Evolutionary conservation across 1,284 basidiomycete genomes (phyloP).

Genomic region (Bjerkandera adusta): DNA sequence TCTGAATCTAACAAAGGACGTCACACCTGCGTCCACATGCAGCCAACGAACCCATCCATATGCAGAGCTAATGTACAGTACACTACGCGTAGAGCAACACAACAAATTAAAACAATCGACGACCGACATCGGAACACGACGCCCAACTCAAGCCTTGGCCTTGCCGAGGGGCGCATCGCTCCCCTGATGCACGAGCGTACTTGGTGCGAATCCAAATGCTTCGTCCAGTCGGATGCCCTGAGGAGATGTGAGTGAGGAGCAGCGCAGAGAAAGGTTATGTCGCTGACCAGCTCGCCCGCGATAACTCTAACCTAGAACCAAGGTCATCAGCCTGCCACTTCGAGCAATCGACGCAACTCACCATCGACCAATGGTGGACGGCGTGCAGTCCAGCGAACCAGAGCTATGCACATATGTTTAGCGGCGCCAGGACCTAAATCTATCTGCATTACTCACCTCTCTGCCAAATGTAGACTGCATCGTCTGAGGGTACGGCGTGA

Average conservation of each 20-base stretch:
- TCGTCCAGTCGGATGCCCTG: slow-evolving; percentile 66
- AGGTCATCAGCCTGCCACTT: not conserved
- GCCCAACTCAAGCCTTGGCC: slow-evolving; percentile 35
- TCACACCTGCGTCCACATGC: slow-evolving; percentile 8
- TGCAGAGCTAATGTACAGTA: not conserved
- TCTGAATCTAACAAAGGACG: slow-evolving; percentile 22
- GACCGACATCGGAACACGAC: too few species aligned
- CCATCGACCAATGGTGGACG: slow-evolving; percentile 86
- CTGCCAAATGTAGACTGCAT: slow-evolving; percentile 78
- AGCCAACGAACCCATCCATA: not conserved
- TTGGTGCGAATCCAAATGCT: slow-evolving; percentile 81
- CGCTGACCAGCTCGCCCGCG: slow-evolving; percentile 70
- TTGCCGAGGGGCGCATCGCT: slow-evolving; percentile 40
- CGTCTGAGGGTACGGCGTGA: slow-evolving; percentile 74
- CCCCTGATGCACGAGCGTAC: slow-evolving; percentile 71
- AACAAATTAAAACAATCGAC: not conserved
- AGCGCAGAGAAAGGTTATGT: slow-evolving; percentile 3
- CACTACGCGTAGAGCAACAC: not conserved
- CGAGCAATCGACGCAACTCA: slow-evolving; percentile 31
- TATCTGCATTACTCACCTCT: slow-evolving; percentile 71
- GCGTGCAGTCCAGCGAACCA: slow-evolving; percentile 86
- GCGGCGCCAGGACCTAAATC: too few species aligned
- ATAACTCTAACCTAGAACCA: slow-evolving; percentile 66
- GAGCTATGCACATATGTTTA: too few species aligned
- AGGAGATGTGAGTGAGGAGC: slow-evolving; percentile 14